Evolutionary conservation across 2,329 filamentous ascomycete genomes (phyloP).

Genomic region (Exophiala calicioides): DNA sequence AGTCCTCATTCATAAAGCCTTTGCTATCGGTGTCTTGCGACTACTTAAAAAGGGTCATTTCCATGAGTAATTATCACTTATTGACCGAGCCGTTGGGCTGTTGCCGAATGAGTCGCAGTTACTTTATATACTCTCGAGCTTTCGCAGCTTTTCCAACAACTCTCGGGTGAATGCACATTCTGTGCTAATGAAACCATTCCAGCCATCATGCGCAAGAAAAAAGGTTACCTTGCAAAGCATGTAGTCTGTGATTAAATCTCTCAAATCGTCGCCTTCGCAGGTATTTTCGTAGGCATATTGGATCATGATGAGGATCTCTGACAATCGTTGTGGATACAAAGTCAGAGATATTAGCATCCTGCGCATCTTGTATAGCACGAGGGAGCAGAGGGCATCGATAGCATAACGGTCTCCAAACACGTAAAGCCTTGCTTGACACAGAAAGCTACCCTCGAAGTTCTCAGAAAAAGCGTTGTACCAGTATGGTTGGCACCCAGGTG

Average conservation of each 20-base stretch:
- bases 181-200: conserved; percentile 3
- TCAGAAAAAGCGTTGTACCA: conserved; percentile 2
- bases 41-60: no score
- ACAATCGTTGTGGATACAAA: conserved; percentile 33
- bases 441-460: conserved; percentile 25
- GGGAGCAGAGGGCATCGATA: conserved; percentile 35
- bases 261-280: conserved; percentile 17
- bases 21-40: no score
- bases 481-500: conserved; percentile 4
- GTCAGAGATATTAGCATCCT: conserved; percentile 35
- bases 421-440: conserved; percentile 44
- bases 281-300: conserved; percentile 41
- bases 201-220: conserved; percentile 1
- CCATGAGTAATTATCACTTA: no score
- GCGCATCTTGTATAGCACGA: conserved; percentile 38
- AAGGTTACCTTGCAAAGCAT: conserved; percentile 21
- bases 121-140: no score
- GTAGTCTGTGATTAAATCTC: conserved; percentile 25
- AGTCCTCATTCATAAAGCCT: no score
- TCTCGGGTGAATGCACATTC: conserved; percentile 2
- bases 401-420: conserved; percentile 45
- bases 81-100: no score
- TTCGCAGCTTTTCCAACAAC: conserved; percentile 3
- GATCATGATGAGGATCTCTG: conserved; percentile 36
- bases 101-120: no score